Evolutionary conservation across 2,329 filamentous ascomycete genomes (phyloP).

Genomic region (Alternaria brassicicola): DNA sequence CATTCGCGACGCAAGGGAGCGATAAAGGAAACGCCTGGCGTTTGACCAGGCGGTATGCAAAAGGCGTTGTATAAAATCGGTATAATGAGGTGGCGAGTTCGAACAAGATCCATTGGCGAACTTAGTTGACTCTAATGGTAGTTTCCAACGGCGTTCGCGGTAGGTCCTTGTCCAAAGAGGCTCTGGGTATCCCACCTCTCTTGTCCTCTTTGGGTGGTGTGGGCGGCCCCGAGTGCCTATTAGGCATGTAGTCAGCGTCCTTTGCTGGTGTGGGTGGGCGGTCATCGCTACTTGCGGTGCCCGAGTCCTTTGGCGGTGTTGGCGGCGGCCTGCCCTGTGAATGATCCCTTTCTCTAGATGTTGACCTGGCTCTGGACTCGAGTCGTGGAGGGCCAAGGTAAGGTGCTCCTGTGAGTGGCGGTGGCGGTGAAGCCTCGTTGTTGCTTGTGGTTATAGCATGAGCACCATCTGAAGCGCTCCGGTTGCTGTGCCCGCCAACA

Average conservation of each 20-base stretch:
- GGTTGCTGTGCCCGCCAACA: slow-evolving; percentile 64
- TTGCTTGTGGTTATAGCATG: slow-evolving; percentile 6
- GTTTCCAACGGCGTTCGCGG: slow-evolving; percentile 45
- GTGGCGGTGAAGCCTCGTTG: slow-evolving; percentile 19
- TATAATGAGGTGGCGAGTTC: background rate
- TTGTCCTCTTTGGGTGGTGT: slow-evolving; percentile 50
- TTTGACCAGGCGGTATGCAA: slow-evolving; percentile 2
- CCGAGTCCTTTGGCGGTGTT: slow-evolving; percentile 53
- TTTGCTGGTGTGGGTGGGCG: slow-evolving; percentile 49
- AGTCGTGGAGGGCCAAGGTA: slow-evolving; percentile 17
- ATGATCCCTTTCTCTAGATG: slow-evolving; percentile 32
- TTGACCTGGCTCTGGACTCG: slow-evolving; percentile 16
- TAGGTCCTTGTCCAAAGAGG: slow-evolving; percentile 42
- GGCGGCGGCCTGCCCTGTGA: slow-evolving; percentile 48
- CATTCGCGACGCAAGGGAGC: slow-evolving; percentile 17
- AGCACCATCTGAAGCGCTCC: slow-evolving; percentile 35
- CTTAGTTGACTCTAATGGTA: slow-evolving; percentile 41
- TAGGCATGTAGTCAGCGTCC: slow-evolving; percentile 30
- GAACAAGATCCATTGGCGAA: background rate
- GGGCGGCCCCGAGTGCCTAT: slow-evolving; percentile 42
- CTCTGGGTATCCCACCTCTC: slow-evolving; percentile 23
- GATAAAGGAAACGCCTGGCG: background rate
- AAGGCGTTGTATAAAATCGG: background rate
- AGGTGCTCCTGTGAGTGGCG: slow-evolving; percentile 31
- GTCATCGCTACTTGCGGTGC: slow-evolving; percentile 26